Conservation (phyloP, 208 protist species). For the Histomonas meleagridis region DNA sequence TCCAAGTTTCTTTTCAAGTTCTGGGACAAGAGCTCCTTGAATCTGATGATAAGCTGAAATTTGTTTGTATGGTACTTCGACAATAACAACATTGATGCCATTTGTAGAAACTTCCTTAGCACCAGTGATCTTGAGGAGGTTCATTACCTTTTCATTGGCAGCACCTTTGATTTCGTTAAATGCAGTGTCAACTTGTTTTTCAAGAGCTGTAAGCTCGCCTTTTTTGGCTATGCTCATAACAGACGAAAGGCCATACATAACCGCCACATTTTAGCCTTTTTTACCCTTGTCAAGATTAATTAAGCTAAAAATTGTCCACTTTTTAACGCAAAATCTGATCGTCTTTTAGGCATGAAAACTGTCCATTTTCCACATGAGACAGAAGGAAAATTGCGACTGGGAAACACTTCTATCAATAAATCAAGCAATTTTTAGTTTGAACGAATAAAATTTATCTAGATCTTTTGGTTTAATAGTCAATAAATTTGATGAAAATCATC, state of each 20-base stretch:
- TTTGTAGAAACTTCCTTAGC: not conserved
- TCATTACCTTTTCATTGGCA: not conserved
- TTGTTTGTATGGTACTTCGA: conserved; percentile 14
- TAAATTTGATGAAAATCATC: no score
- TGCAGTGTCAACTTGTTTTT: not conserved
- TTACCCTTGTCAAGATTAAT: no score
- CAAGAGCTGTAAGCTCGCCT: not conserved
- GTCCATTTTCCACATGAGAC: no score
- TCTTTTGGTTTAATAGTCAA: no score
- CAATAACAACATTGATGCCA: not conserved
- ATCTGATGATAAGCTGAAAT: not conserved
- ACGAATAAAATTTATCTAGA: no score
- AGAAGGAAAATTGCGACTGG: no score
- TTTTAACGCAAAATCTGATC: no score
- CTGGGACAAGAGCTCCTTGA: not conserved
- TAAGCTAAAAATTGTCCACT: no score
- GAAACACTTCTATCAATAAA: no score
- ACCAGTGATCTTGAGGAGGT: not conserved
- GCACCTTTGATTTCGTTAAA: not conserved
- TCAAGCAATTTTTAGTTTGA: no score
- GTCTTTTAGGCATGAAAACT: no score
- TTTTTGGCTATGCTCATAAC: not conserved
- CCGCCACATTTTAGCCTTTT: no score
- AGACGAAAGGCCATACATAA: not conserved
- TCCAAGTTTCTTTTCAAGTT: not conserved